These are phyloP conservation scores for Oehlia diaphana DNA, from an alignment of 192 early-diverging fungal genomes.

Conservation along the genomic window DNA sequence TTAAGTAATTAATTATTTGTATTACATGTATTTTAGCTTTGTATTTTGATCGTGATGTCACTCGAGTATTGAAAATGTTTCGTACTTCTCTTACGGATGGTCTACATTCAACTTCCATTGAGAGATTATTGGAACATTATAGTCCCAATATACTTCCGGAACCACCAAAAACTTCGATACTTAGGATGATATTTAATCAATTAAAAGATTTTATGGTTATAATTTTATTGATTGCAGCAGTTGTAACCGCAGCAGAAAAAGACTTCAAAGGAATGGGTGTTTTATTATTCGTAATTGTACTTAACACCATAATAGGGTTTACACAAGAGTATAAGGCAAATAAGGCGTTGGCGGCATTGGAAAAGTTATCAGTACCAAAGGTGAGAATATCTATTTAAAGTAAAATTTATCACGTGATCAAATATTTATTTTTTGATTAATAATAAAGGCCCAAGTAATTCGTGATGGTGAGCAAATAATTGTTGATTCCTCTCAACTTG, in stretches of 20 bases:
- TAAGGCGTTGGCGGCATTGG: conserved; percentile 80
- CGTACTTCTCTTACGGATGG: conserved; percentile 67
- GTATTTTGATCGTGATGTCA: conserved; percentile 94
- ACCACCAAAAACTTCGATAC: conserved; percentile 62
- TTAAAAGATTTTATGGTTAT: conserved; percentile 95
- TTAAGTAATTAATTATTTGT: not conserved
- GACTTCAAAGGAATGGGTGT: conserved; percentile 77
- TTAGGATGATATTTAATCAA: conserved; percentile 83
- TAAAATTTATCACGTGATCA: not conserved
- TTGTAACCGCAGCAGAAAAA: conserved; percentile 81
- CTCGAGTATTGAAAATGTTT: conserved; percentile 85
- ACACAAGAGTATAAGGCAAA: conserved; percentile 94
- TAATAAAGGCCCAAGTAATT: conserved; percentile 61
- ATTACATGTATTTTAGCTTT: conserved; percentile 47
- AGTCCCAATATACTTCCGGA: conserved; percentile 82
- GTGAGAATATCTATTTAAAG: not conserved
- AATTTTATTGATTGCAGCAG: conserved; percentile 76
- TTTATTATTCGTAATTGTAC: conserved; percentile 65
- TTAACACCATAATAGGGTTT: conserved; percentile 92
- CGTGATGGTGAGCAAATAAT: conserved; percentile 64
- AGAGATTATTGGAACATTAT: conserved; percentile 72
- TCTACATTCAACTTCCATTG: conserved; percentile 57
- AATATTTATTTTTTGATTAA: not conserved
- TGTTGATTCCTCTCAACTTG: conserved; percentile 67
- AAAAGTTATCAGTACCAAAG: conserved; percentile 62